Evolutionary conservation across 768 basidiomycete genomes (phyloP), one percentile per base, ranked within the genome.

Genomic region (Artomyces pyxidatus): DNA sequence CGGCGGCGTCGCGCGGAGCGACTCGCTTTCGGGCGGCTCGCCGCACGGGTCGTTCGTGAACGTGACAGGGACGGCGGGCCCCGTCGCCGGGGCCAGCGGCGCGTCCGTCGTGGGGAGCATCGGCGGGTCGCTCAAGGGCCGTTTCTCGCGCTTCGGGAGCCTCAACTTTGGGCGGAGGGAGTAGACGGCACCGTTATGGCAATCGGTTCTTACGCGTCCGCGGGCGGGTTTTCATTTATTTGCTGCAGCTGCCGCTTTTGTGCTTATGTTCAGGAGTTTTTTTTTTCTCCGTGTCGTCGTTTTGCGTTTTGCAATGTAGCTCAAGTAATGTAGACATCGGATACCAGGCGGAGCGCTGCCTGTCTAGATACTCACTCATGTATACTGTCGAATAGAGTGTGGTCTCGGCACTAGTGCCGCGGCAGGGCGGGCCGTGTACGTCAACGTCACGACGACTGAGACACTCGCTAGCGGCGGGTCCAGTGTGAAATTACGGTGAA

Each of bases 11-110:
- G 47, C 41, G 21, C 77, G 72, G 1, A 75, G 73, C 51, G 83
- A 83, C 60, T 76, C 78, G 2, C 63, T 81, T 19, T 83, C 80
- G 6, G 72, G 70, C 14, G 80, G 78, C 56, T 89, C 88, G 2
- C 83, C 79, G 23, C 84, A 78, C 37, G 79, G 83, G 55, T 90
- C 88, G 9, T 75, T 85, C 62, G 80, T 88, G 47, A 86, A 87
- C 51, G 80, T 86, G 11, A 80, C 75, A 7, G 79, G 79, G 49
- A 71, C 68, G 5, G 57, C 60, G 3, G 7, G 58, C 59, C 37
- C 56, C 54, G 4, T 57, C 50, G 57, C 73, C 58, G 9, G 59
- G 57, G 63, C 74, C 62, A 58, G 59, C 59, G 43, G 75, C 76
- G 72, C 75, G 17, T 85, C 85, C 3, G 80, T 80, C 37, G 72